phyloP scores from a whole-genome alignment of 169 alveolate genomes.

The Plasmodium malariae region DNA sequence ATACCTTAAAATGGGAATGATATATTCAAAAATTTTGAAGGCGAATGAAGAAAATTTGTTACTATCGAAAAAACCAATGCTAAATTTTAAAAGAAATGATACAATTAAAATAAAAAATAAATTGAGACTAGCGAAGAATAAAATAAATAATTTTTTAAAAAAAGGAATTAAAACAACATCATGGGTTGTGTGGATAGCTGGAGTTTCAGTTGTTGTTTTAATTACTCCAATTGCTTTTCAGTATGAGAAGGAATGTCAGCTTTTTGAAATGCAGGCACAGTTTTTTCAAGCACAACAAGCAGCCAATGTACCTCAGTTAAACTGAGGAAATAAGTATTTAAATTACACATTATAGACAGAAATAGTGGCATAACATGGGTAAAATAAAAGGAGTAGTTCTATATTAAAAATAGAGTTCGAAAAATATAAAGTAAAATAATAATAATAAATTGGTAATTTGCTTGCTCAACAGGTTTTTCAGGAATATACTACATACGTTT shows the following conservation, averaged over 20 bases:
- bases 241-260: conserved; percentile 87
- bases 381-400: neutral
- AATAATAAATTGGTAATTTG: too few relatives aligned
- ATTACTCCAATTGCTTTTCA: conserved; percentile 87
- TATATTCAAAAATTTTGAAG: conserved; percentile 26
- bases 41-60: conserved; percentile 31
- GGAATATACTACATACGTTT: too few relatives aligned
- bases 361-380: neutral
- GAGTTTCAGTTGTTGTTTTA: conserved; percentile 85
- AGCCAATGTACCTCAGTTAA: conserved; percentile 84
- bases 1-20: conserved; percentile 37
- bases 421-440: too few relatives aligned
- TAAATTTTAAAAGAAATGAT: conserved; percentile 23
- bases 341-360: too few relatives aligned
- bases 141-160: conserved; percentile 44
- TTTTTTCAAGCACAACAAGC: conserved; percentile 87
- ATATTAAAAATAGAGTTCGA: too few relatives aligned
- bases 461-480: too few relatives aligned
- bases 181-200: conserved; percentile 87
- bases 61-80: conserved; percentile 14
- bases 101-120: conserved; percentile 20
- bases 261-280: conserved; percentile 87
- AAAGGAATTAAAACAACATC: conserved; percentile 79
- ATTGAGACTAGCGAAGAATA: conserved; percentile 19
- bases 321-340: conserved; percentile 29